Evolutionary conservation across 768 basidiomycete genomes (phyloP).

Genomic region (Sistotremastrum suecicum): DNA sequence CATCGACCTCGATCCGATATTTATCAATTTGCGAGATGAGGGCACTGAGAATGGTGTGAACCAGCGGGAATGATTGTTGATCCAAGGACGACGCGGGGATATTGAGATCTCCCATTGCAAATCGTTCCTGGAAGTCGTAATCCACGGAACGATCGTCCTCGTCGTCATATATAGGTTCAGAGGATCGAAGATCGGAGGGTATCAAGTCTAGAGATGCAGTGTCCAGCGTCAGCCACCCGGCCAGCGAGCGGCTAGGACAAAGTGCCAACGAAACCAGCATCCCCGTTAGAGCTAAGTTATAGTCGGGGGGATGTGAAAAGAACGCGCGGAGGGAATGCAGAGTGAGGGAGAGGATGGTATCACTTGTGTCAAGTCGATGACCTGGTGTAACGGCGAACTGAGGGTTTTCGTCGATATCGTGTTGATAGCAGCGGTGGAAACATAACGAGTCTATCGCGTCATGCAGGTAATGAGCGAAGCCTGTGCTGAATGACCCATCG

Average conservation of each 20-base stretch:
- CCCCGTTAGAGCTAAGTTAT: conserved; percentile 80
- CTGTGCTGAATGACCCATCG: conserved; percentile 67
- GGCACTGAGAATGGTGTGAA: conserved; percentile 69
- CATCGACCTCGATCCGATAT: conserved; percentile 58
- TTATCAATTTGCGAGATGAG: conserved; percentile 71
- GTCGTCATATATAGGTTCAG: conserved; percentile 26
- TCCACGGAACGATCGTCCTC: conserved; percentile 77
- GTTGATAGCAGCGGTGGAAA: conserved; percentile 42
- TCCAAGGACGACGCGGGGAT: conserved; percentile 58
- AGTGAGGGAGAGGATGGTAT: conserved; percentile 56
- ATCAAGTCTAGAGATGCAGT: conserved; percentile 9
- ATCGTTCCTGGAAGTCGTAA: conserved; percentile 50
- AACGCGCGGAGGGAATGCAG: conserved; percentile 63
- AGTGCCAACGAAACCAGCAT: conserved; percentile 65
- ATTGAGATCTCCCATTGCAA: conserved; percentile 39
- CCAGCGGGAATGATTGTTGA: conserved; percentile 58
- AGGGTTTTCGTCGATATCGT: conserved; percentile 26
- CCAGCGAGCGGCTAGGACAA: conserved; percentile 76
- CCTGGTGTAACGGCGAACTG: conserved; percentile 27
- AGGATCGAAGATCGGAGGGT: conserved; percentile 8
- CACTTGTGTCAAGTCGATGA: conserved; percentile 68
- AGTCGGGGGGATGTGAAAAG: conserved; percentile 75
- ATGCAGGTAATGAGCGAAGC: conserved; percentile 69
- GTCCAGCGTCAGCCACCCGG: conserved; percentile 80
- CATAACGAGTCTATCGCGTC: conserved; percentile 63